phyloP scores from a whole-genome alignment of 129 eudicot species.

The Tanacetum coccineum region DNA sequence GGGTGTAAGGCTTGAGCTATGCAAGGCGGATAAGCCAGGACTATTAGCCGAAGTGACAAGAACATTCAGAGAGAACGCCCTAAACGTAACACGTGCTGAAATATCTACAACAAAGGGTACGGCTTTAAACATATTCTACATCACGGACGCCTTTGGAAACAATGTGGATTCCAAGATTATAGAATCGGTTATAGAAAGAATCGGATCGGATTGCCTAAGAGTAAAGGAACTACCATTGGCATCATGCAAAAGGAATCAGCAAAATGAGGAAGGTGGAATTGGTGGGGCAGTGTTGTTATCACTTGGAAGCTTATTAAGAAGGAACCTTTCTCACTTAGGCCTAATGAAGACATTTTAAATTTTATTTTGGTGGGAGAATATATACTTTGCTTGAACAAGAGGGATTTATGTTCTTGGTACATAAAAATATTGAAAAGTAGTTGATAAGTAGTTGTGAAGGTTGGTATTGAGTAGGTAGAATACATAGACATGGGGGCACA shows the following conservation, averaged over 20 bases:
- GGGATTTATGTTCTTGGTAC: too few species aligned
- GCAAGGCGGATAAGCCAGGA: slow-evolving; percentile 45
- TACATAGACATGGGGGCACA: slow-evolving; percentile 24
- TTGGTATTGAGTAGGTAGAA: slow-evolving; percentile 32
- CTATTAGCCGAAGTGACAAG: slow-evolving; percentile 75
- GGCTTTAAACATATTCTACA: slow-evolving; percentile 54
- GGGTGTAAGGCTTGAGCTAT: slow-evolving; percentile 82
- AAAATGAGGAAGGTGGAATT: slow-evolving; percentile 38
- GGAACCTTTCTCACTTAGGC: slow-evolving; percentile 78
- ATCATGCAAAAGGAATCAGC: slow-evolving; percentile 29
- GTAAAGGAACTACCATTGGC: slow-evolving; percentile 67
- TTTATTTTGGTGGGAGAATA: slow-evolving; percentile 2
- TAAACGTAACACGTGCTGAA: slow-evolving; percentile 82
- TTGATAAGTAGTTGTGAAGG: slow-evolving; percentile 35
- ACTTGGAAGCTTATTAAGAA: slow-evolving; percentile 77
- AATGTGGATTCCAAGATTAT: slow-evolving; percentile 48
- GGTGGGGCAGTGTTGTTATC: slow-evolving; percentile 74
- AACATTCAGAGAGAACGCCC: slow-evolving; percentile 75
- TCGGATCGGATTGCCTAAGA: slow-evolving; percentile 52
- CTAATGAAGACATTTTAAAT: slow-evolving; percentile 53
- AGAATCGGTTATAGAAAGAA: slow-evolving; percentile 49
- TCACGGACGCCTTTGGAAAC: slow-evolving; percentile 70
- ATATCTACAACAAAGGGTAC: slow-evolving; percentile 56
- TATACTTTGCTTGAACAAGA: slow-evolving; percentile 33
- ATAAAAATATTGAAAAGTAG: slow-evolving; percentile 17